Base-by-base conservation (phyloP, 164 flowering plant genomes). In the Magnolia officinalis region DNA sequence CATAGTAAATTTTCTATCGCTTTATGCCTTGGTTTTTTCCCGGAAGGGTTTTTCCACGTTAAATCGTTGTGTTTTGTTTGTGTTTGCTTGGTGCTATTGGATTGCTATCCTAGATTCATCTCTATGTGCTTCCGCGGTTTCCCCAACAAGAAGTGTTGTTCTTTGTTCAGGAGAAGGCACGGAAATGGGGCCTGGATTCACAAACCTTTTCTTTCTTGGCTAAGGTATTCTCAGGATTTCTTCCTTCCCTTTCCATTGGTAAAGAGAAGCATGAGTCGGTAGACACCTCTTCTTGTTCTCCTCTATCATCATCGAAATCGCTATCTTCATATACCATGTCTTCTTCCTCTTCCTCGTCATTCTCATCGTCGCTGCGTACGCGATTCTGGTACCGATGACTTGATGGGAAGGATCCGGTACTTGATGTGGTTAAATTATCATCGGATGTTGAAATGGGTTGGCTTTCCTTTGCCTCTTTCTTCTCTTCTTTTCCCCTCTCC, bases 311-410 rank as follows among this genome's bases (percentile, higher is more conserved):
- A 20, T 87, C 91, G 16, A 84, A 67, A 81, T 92, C 91, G 74
- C 88, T 82, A 29, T 82, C 90, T 24, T 77, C 90, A 37, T 51
- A 83, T 13, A 85, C 87, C 10, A 79, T 50, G 24, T 51, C 26
- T 11, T 74, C 76, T 20, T 29, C 69, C 11, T 74, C 76, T 23
- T 67, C 20, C 1, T 67, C 86, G 21, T 83, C 92, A 18, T 69
- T 85, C 78, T 92, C 98, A 76, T 92, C 96, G 50, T 91, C 96
- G 72, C 90, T 90, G 61, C 87, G 88, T 77, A 86, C 81, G 73
- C 93, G 90, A 73, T 89, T 92, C 76, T 87, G 90, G 75, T 95
- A 95, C 81, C 98, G 84, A 65, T 95, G 90, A 76, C 89, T 90
- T 0, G 87, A 82, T 76, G 97, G 97, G 75, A 78, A 90, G 18